Percentiles rank a stretch among this genome's conserved stretches.
These are phyloP conservation scores for Blastobotrys persicus DNA, from an alignment of 1,139 yeast genomes.

Conservation along the genomic window DNA sequence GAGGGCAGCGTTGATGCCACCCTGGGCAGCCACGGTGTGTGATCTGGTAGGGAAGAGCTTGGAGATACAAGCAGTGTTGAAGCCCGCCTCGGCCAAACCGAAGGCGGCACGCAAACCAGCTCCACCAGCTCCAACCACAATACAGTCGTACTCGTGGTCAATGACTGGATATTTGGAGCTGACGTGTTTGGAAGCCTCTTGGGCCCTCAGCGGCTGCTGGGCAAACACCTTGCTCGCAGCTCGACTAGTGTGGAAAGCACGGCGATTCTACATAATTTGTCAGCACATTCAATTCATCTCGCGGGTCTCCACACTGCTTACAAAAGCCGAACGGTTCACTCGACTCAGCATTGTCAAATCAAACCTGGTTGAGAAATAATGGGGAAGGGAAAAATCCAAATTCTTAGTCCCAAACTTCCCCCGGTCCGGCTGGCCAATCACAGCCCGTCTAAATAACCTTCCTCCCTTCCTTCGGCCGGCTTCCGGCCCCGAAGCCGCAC, in stretches of 20 bases:
- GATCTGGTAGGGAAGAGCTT: slow-evolving; percentile 98
- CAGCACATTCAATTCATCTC: background rate
- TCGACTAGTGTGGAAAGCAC: slow-evolving; percentile 32
- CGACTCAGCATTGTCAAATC: slow-evolving; percentile 25
- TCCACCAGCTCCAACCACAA: slow-evolving; percentile 99
- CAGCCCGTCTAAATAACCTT: background rate
- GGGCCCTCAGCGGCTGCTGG: slow-evolving; percentile 34
- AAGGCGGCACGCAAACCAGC: slow-evolving; percentile 99
- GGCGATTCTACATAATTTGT: background rate
- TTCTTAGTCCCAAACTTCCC: background rate
- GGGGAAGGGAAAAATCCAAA: slow-evolving; percentile 8
- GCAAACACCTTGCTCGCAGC: slow-evolving; percentile 30
- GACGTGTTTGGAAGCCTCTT: slow-evolving; percentile 40
- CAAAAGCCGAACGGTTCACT: slow-evolving; percentile 28
- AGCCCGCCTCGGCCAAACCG: slow-evolving; percentile 96
- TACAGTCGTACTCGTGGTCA: slow-evolving; percentile 95
- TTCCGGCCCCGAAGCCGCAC: background rate
- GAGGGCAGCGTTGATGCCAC: slow-evolving; percentile 98
- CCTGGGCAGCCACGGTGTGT: slow-evolving; percentile 99
- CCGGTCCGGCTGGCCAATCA: background rate
- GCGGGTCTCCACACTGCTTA: slow-evolving; percentile 16
- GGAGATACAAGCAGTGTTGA: slow-evolving; percentile 95
- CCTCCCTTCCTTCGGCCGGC: slow-evolving; percentile 7
- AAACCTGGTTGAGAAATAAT: slow-evolving; percentile 10
- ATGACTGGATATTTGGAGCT: slow-evolving; percentile 80